A percentile compares a stretch with the other conserved stretches of the same genome.
phyloP scores from a whole-genome alignment of 768 basidiomycete species.

The Boletus reticuloceps region DNA sequence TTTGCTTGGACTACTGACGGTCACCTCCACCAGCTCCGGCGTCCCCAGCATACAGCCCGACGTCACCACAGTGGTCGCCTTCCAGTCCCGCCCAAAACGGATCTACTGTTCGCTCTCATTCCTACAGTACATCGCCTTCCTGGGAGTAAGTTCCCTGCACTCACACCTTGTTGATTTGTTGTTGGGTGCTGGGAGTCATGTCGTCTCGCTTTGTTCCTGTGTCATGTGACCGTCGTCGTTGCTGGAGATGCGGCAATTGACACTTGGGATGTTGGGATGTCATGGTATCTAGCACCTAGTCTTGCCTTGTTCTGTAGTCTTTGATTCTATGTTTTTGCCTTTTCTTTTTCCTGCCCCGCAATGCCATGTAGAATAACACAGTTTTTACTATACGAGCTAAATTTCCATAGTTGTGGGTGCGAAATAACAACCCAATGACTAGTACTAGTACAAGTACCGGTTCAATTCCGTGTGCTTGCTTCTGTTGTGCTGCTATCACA shows the following conservation, averaged over 20 bases:
- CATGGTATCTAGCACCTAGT: constrained; percentile 19
- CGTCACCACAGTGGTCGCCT: constrained; percentile 82
- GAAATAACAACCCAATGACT: background rate
- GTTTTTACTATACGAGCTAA: constrained; percentile 5
- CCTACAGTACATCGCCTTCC: constrained; percentile 50
- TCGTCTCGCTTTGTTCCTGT: constrained; percentile 2
- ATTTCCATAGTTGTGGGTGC: constrained; percentile 6
- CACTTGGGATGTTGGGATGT: constrained; percentile 8
- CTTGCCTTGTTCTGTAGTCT: constrained; percentile 17
- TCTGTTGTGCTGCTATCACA: too few species aligned
- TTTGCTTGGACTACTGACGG: constrained; percentile 6
- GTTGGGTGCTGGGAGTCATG: constrained; percentile 10
- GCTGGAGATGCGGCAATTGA: constrained; percentile 5
- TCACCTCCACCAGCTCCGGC: constrained; percentile 57
- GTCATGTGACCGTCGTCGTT: constrained; percentile 2
- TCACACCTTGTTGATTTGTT: constrained; percentile 8
- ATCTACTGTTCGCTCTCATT: constrained; percentile 37
- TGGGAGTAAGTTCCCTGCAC: constrained; percentile 39
- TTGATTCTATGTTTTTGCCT: constrained; percentile 10
- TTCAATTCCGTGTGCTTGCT: too few species aligned
- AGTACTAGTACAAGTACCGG: too few species aligned
- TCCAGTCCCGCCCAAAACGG: constrained; percentile 68
- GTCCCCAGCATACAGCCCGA: constrained; percentile 84
- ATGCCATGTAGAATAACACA: constrained; percentile 36
- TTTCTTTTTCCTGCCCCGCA: constrained; percentile 24